Conservation (phyloP, 257 asterid genomes). For the Solanum phureja region DNA sequence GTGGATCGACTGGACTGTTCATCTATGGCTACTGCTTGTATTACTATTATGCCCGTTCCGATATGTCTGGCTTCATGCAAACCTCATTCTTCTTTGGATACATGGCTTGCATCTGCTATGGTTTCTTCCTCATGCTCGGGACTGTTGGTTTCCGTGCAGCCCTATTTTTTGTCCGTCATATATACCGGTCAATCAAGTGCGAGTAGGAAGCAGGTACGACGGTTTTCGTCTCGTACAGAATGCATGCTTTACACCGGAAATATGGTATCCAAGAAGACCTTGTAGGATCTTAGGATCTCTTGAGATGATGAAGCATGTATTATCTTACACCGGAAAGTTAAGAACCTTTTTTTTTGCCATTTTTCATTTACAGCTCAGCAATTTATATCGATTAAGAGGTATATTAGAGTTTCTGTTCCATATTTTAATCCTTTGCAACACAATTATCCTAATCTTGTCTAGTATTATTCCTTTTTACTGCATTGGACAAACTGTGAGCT, state of each 20-base stretch:
- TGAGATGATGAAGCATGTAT: conserved; percentile 1
- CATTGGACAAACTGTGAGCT: not conserved
- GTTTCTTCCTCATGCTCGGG: conserved; percentile 27
- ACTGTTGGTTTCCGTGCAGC: conserved; percentile 25
- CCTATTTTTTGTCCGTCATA: conserved; percentile 20
- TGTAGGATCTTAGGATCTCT: not conserved
- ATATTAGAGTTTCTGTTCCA: not conserved
- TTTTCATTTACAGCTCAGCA: not conserved
- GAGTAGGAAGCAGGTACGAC: conserved; percentile 5
- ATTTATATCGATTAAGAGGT: not conserved
- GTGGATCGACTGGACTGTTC: conserved; percentile 25
- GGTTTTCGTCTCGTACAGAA: not conserved
- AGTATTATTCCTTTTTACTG: not conserved
- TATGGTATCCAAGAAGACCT: not conserved
- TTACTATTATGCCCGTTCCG: conserved; percentile 21
- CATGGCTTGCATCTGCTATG: conserved; percentile 27
- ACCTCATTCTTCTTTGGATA: conserved; percentile 24
- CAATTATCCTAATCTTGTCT: not conserved
- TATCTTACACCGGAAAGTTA: not conserved
- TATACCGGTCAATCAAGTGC: conserved; percentile 23
- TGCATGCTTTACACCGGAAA: not conserved
- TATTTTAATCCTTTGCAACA: not conserved
- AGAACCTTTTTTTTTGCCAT: not conserved
- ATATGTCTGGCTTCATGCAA: conserved; percentile 27
- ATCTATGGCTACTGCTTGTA: conserved; percentile 23